A percentile compares a stretch with the other conserved stretches of the same genome.
phyloP scores from a whole-genome alignment of 2,329 filamentous ascomycete species.

The Biscogniauxia marginata region DNA sequence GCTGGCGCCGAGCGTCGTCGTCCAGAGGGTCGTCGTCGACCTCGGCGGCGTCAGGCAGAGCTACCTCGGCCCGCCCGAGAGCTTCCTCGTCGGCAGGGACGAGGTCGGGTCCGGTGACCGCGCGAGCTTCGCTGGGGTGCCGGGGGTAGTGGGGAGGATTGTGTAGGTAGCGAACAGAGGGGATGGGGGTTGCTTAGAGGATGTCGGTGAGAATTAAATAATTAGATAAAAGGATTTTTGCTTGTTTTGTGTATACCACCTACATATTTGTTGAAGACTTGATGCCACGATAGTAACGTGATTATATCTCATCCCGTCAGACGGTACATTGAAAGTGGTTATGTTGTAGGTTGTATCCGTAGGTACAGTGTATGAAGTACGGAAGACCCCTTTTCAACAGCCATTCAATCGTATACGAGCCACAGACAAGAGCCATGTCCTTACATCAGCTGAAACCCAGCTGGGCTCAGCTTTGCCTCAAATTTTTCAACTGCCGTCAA shows the following conservation, averaged over 20 bases:
- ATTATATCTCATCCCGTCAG: too few relatives aligned
- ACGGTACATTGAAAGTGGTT: too few relatives aligned
- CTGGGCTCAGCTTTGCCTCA: neutral
- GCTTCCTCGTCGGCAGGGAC: conserved; percentile 45
- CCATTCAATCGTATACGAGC: neutral
- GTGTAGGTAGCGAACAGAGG: too few relatives aligned
- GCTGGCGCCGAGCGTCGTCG: conserved; percentile 49
- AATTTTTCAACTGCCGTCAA: neutral
- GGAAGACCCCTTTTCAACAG: neutral
- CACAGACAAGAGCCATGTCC: neutral
- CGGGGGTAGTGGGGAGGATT: too few relatives aligned
- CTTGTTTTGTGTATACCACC: too few relatives aligned
- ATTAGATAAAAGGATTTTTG: too few relatives aligned
- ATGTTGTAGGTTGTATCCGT: too few relatives aligned
- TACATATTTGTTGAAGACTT: too few relatives aligned
- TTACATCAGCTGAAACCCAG: neutral
- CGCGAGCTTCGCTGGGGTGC: conserved; percentile 41
- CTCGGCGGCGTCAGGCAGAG: conserved; percentile 53
- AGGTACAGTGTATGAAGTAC: neutral
- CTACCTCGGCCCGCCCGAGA: conserved; percentile 58
- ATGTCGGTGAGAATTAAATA: too few relatives aligned
- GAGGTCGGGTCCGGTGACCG: conserved; percentile 35
- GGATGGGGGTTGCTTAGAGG: conserved; percentile 1
- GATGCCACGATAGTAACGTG: too few relatives aligned
- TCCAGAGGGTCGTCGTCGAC: conserved; percentile 57